Base-by-base conservation (phyloP, 2,329 filamentous ascomycete species). In the Coniosporium tulheliwenetii region DNA sequence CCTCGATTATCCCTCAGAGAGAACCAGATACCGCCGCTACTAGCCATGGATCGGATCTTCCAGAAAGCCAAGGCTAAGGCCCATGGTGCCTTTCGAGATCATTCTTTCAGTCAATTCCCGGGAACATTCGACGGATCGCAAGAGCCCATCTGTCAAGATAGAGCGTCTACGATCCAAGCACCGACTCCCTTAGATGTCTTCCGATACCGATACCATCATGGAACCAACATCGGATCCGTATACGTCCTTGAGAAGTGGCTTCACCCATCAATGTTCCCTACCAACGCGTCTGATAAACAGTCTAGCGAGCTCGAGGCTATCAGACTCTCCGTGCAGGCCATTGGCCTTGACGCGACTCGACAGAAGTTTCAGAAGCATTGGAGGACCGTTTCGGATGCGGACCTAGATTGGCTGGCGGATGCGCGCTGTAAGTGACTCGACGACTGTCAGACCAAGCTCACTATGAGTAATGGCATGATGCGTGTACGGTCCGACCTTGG, bases 221-320 rank as follows among this genome's bases (percentile, higher is more conserved):
- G 72, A 7, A 66, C 65, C 1, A 78, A 77, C 43, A 59, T 78
- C 2, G 73, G 74, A 34, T 67, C 68, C 8, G 62, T 75, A 37
- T 78, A 75, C 52, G 66, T 75, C n/a, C 64, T 76, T 4, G 75
- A 77, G 50, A 63, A 66, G 52, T 77, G 73, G 73, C 61, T 77
- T 3, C 65, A 62, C 35, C 56, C 58, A 2, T 65, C 59, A 41
- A 66, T 72, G 52, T 76, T 70, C 46, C 62, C 64, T 2, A 52
- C 60, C 1, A 56, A 56, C 10, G 53, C 60, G 8, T 47, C 52
- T 34, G 63, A 61, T 5, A 53, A 54, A 13, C 54, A 58, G 7
- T 61, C 61, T 12, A 69, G 64, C 44, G 74, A 77, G 50, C 56
- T 75, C 10, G 69, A 66, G 44, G 67, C 69, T 39, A 66, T 71